Evolutionary conservation across 2,329 filamentous ascomycete species (phyloP), one percentile per base, ranked within the genome.

Genomic region (Talaromyces sp.): DNA sequence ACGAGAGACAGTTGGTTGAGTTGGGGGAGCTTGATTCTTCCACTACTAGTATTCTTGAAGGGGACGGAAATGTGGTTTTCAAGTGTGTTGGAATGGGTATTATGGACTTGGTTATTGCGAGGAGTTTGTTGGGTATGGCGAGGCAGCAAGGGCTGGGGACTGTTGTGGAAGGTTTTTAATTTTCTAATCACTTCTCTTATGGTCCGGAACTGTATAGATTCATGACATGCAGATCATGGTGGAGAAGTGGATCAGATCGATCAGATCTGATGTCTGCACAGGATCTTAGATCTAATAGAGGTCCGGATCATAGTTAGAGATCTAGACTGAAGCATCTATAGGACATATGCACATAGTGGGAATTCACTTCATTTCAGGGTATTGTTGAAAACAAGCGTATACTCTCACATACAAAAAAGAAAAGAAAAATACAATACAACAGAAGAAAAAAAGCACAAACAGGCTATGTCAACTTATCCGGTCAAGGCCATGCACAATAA

Each of bases 31-130:
- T 82, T 49, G 70, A 77, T 56, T 68, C 69, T 2, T 49, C 61
- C 13, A 19, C 16, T 45, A 2, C 47, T 7, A 50, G 35, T 37
- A 13, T n/a, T 13, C n/a, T 5, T 13, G 33, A 11, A 56, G 70
- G 2, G 69, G 73, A 27, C 0, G 75, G 74, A 1, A 80, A 81
- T 70, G 74, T 82, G 35, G 71, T 84, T 1, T 83, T 82, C 57
- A 84, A 84, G 68, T 82, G 81, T 66, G 82, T 84, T 8, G 82
- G 82, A 0, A 77, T 84, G 70, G 81, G 81, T 0, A 74, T 84
- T 47, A 84, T 83, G 79, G 82, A 84, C 72, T 68, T 84, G 54
- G 77, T 80, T 9, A 75, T 83, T 61, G 81, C 78, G 8, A 78
- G 75, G 68, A 75, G 76, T 66, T 64, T 81, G 64, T 71, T 81